Percentiles rank a stretch among this genome's conserved stretches.
phyloP scores from a whole-genome alignment of 2,329 filamentous ascomycete genomes.

The Ophiostoma ips region DNA sequence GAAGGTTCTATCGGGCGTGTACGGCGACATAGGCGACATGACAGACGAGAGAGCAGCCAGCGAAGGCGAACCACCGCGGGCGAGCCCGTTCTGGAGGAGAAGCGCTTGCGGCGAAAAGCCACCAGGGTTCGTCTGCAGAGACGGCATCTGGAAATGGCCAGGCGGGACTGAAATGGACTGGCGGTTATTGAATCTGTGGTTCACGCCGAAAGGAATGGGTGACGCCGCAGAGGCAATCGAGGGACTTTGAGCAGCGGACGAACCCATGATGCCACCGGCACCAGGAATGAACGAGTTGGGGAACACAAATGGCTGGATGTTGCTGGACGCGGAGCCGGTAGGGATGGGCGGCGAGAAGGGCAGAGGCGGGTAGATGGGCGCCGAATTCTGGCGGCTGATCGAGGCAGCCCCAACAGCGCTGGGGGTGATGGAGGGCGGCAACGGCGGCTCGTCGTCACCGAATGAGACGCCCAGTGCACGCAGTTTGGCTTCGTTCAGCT shows the following conservation, averaged over 20 bases:
- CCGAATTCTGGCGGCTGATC: slow-evolving; percentile 55
- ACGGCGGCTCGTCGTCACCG: slow-evolving; percentile 55
- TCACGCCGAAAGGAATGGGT: slow-evolving; percentile 48
- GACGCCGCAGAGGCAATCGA: slow-evolving; percentile 53
- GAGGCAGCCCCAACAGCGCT: slow-evolving; percentile 36
- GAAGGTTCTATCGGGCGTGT: slow-evolving; percentile 37
- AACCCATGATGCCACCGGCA: slow-evolving; percentile 13
- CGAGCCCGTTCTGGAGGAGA: slow-evolving; percentile 35
- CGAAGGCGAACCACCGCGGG: slow-evolving; percentile 51
- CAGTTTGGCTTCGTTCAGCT: slow-evolving; percentile 80
- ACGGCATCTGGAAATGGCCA: slow-evolving; percentile 48
- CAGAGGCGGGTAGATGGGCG: slow-evolving; percentile 54
- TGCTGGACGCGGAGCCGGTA: slow-evolving; percentile 63
- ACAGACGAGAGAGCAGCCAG: slow-evolving; percentile 38
- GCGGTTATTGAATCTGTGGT: slow-evolving; percentile 50
- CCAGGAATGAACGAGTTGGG: slow-evolving; percentile 38
- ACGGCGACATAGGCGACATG: slow-evolving; percentile 51
- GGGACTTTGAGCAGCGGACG: slow-evolving; percentile 49
- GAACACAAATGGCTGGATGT: slow-evolving; percentile 42
- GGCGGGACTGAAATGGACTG: slow-evolving; percentile 57
- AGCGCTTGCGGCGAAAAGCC: slow-evolving; percentile 45
- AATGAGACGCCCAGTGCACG: slow-evolving; percentile 78
- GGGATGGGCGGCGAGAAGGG: slow-evolving; percentile 76
- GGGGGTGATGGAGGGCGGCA: slow-evolving; percentile 49
- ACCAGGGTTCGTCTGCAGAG: slow-evolving; percentile 37